Percentiles rank a stretch among this genome's conserved stretches.
Evolutionary conservation across 805 yeast species (phyloP).

Genomic region (Myxozyma mucilagina): DNA sequence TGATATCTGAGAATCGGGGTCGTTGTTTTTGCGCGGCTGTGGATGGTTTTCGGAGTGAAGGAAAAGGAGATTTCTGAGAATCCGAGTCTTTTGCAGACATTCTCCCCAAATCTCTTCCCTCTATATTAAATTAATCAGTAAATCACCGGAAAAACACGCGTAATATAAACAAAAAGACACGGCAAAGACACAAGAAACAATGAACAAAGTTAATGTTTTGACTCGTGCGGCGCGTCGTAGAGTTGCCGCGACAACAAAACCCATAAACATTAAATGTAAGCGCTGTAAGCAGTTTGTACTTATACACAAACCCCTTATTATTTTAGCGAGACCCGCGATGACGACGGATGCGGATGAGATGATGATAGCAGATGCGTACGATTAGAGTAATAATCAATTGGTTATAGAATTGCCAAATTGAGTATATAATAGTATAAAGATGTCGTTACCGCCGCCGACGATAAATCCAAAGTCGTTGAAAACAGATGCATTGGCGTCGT

Average conservation of each 20-base stretch:
- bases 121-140: background rate
- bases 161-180: background rate
- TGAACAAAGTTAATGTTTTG: background rate
- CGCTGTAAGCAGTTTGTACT: background rate
- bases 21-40: background rate
- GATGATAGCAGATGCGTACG: background rate
- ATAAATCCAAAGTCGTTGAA: conserved; percentile 24
- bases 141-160: background rate
- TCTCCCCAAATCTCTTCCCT: background rate
- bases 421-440: background rate
- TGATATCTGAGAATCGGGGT: background rate
- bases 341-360: background rate
- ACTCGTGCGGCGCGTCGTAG: background rate
- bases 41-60: background rate
- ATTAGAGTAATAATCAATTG: background rate
- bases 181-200: background rate
- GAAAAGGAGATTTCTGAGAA: background rate
- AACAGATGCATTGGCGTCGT: conserved; percentile 27
- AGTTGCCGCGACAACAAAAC: conserved; percentile 3
- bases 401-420: background rate
- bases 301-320: no score
- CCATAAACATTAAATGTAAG: background rate
- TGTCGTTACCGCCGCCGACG: conserved; percentile 13
- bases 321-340: background rate
- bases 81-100: conserved; percentile 6